Percentiles rank a stretch among this genome's conserved stretches.
Conservation (phyloP, 2,329 filamentous ascomycete genomes). For the Aureobasidium melanogenum region DNA sequence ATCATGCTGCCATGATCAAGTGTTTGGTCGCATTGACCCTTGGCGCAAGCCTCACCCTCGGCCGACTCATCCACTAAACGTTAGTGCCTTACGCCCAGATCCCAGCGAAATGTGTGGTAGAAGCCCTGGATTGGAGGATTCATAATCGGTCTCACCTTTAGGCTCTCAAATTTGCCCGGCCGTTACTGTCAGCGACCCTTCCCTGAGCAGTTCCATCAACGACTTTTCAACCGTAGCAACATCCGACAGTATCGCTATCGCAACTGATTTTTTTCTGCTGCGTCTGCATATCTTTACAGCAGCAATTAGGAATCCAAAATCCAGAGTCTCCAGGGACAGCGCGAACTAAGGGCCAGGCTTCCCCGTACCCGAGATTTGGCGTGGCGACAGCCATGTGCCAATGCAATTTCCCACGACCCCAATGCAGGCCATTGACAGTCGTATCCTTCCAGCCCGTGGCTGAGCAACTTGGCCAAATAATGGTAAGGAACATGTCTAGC, state of each 20-base stretch:
- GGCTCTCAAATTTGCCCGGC: not conserved
- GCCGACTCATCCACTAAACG: not conserved
- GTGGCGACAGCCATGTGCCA: not conserved
- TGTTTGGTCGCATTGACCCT: slow-evolving; percentile 1
- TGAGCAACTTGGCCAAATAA: not conserved
- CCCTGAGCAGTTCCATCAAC: not conserved
- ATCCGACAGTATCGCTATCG: not conserved
- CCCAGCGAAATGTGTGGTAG: slow-evolving; percentile 4
- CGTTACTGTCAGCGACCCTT: slow-evolving; percentile 1
- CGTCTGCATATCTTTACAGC: not conserved
- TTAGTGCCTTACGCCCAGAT: slow-evolving; percentile 1
- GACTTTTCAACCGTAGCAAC: not conserved
- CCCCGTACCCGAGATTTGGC: not conserved
- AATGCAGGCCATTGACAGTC: slow-evolving; percentile 1
- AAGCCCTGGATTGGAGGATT: not conserved
- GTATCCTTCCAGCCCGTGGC: slow-evolving; percentile 1
- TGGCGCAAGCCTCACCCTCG: slow-evolving; percentile 1
- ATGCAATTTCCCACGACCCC: slow-evolving; percentile 9
- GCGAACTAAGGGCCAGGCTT: not conserved
- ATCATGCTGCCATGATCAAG: slow-evolving; percentile 1
- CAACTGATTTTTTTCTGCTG: not conserved
- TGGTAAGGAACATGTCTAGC: not conserved
- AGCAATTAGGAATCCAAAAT: not conserved
- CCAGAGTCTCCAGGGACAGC: not conserved
- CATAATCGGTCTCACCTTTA: not conserved